These are phyloP conservation scores for Cruciata laevipes DNA, from an alignment of 257 asterid species.

Conservation along the genomic window DNA sequence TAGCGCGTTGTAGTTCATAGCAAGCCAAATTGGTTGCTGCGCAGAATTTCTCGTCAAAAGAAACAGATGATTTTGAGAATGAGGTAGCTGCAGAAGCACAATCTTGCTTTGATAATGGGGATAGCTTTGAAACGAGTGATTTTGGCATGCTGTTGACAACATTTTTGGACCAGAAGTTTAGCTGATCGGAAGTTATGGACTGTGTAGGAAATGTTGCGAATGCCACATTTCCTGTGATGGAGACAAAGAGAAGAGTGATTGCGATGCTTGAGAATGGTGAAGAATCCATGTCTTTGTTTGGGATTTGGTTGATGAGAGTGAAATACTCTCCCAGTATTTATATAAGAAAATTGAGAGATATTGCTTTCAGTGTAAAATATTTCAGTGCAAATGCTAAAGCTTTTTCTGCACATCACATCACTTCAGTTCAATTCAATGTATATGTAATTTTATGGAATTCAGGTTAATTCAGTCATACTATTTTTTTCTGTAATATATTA, in stretches of 20 bases:
- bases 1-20: not conserved
- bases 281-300: not conserved
- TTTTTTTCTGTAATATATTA: no score
- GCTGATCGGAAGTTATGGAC: constrained; percentile 24
- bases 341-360: not conserved
- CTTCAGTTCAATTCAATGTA: no score
- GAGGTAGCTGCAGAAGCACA: constrained; percentile 3
- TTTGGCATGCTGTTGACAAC: constrained; percentile 26
- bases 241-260: not conserved
- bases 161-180: constrained; percentile 32
- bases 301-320: not conserved
- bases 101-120: constrained; percentile 23
- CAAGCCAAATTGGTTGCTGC: constrained; percentile 21
- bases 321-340: not conserved
- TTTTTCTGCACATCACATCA: no score
- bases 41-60: constrained; percentile 21
- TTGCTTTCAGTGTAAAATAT: not conserved
- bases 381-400: no score
- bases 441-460: no score
- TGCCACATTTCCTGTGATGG: not conserved
- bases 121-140: constrained; percentile 26
- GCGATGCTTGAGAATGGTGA: no score
- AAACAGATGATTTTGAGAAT: constrained; percentile 7
- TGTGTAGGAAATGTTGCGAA: constrained; percentile 8
- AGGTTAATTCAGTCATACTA: no score